These are phyloP conservation scores for Lepidium didymum DNA, from an alignment of 345 rosid genomes.

Conservation along the genomic window DNA sequence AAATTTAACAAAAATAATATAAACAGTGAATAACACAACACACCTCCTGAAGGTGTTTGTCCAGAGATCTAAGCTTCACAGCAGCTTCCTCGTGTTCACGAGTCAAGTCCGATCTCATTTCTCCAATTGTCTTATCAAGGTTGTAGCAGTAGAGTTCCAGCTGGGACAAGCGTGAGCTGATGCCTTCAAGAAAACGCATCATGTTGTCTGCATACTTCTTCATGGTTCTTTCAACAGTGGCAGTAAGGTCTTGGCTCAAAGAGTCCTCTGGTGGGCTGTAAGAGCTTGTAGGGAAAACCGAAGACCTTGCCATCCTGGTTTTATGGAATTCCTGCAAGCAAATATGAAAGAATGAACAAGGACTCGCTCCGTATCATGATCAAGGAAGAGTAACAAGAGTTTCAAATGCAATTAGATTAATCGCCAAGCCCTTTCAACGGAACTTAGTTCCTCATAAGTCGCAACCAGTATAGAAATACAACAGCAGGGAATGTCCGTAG, in stretches of 20 bases:
- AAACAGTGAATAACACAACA: not conserved
- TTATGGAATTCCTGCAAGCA: conserved; percentile 67
- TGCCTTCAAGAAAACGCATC: conserved; percentile 94
- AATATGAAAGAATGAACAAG: not conserved
- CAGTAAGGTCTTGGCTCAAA: conserved; percentile 47
- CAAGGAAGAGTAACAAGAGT: not conserved
- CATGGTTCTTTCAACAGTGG: conserved; percentile 66
- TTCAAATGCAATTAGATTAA: not conserved
- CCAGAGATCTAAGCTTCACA: conserved; percentile 74
- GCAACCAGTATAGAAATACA: not conserved
- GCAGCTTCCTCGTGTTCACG: conserved; percentile 73
- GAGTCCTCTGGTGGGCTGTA: conserved; percentile 92
- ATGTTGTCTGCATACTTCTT: conserved; percentile 68
- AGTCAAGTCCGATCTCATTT: conserved; percentile 71
- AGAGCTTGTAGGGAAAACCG: conserved; percentile 48
- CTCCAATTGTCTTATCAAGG: conserved; percentile 92
- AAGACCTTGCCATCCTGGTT: conserved; percentile 62
- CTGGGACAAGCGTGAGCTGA: conserved; percentile 93
- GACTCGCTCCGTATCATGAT: not conserved
- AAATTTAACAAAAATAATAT: not conserved
- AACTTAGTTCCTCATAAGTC: not conserved
- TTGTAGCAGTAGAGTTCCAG: conserved; percentile 86
- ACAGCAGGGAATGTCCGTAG: not conserved
- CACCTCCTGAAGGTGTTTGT: conserved; percentile 97
- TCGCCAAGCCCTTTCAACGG: not conserved